Evolutionary conservation across 345 rosid species (phyloP).

Genomic region (Eucalyptus curtisii): DNA sequence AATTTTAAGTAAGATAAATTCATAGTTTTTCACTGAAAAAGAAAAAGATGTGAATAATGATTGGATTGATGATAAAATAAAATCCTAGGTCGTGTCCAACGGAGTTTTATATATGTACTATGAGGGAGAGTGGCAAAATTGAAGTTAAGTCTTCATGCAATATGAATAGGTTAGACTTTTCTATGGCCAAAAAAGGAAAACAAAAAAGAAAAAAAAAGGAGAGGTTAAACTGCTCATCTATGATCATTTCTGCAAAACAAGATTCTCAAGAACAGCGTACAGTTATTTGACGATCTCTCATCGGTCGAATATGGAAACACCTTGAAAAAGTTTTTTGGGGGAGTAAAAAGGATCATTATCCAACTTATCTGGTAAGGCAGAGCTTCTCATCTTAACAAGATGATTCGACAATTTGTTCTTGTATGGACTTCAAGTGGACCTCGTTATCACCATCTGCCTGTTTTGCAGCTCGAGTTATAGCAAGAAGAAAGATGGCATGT

Average conservation of each 20-base stretch:
- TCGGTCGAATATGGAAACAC: neutral
- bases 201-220: neutral
- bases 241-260: neutral
- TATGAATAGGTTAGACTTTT: neutral
- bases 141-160: neutral
- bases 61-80: neutral
- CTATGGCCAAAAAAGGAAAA: neutral
- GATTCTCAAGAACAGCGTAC: neutral
- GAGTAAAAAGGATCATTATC: neutral
- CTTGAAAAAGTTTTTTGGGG: neutral
- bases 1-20: neutral
- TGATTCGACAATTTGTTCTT: neutral
- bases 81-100: neutral
- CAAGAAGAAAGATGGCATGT: neutral
- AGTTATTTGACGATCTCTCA: neutral
- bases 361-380: neutral
- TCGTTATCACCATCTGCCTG: neutral
- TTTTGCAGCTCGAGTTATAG: neutral
- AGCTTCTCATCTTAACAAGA: neutral
- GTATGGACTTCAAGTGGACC: neutral
- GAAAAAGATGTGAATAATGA: neutral
- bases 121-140: neutral
- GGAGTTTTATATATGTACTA: neutral
- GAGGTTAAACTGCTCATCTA: neutral
- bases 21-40: neutral